Conservation (phyloP, 176 grass and related monocot genomes). For the Carex cristatella region DNA sequence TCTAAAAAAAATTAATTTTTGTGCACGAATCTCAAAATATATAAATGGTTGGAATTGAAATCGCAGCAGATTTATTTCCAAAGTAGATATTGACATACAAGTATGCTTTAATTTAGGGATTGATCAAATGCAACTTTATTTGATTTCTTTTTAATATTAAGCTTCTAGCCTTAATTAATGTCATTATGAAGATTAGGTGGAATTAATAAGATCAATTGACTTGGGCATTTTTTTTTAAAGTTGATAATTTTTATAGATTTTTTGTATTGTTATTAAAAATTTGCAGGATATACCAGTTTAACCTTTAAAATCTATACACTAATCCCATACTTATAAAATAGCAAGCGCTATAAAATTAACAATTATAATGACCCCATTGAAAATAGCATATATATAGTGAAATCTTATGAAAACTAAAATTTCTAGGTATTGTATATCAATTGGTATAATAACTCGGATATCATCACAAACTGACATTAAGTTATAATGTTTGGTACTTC, state of each 20-base stretch:
- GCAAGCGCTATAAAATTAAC: neutral
- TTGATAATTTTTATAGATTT: too few relatives aligned
- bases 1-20: too few relatives aligned
- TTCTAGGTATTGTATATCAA: neutral
- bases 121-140: neutral
- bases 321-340: neutral
- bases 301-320: too few relatives aligned
- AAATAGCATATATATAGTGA: neutral
- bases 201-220: neutral
- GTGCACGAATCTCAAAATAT: too few relatives aligned
- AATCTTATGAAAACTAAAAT: neutral
- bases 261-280: too few relatives aligned
- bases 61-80: too few relatives aligned
- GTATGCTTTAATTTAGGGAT: neutral
- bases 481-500: neutral
- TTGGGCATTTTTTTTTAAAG: neutral
- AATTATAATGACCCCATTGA: neutral
- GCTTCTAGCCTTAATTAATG: neutral
- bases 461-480: neutral
- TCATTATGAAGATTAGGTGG: neutral
- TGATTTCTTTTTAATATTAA: neutral
- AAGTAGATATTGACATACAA: neutral
- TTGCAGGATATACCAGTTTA: too few relatives aligned
- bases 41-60: too few relatives aligned
- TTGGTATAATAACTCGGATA: neutral